Conservation (phyloP, 2,329 filamentous ascomycete genomes). For the Diaporthe sp. region DNA sequence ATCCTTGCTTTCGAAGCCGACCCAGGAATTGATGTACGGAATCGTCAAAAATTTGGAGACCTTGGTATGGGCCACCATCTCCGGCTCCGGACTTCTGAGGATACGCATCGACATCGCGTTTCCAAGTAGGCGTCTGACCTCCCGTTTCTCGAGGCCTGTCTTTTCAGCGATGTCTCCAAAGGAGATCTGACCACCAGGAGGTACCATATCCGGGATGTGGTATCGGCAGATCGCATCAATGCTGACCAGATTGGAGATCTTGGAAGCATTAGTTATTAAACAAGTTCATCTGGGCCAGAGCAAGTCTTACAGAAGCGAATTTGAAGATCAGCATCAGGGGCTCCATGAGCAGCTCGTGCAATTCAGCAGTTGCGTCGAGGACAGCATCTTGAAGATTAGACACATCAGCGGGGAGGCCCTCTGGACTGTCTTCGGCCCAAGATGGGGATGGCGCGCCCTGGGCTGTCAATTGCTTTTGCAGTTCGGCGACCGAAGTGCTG, state of each 20-base stretch:
- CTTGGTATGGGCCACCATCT: constrained; percentile 16
- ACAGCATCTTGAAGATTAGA: constrained; percentile 5
- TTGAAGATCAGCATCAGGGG: constrained; percentile 21
- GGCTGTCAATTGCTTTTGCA: not conserved
- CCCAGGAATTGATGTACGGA: not conserved
- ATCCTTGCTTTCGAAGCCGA: not conserved
- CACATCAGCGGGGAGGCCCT: not conserved
- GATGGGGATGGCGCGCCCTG: constrained; percentile 6
- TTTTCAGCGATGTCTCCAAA: not conserved
- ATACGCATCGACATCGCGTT: constrained; percentile 9
- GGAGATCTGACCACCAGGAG: not conserved
- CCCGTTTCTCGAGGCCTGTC: not conserved
- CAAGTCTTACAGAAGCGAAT: not conserved
- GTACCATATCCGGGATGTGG: constrained; percentile 11
- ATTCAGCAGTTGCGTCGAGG: constrained; percentile 13
- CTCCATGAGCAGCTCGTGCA: constrained; percentile 17
- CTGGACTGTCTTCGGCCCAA: constrained; percentile 3
- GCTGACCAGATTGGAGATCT: constrained; percentile 21
- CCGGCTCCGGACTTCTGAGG: not conserved
- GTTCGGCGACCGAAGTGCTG: not conserved
- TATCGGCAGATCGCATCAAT: constrained; percentile 16
- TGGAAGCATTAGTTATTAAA: not conserved
- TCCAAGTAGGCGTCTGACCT: not conserved
- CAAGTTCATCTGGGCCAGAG: not conserved
- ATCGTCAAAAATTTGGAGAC: constrained; percentile 1